Percentiles rank a stretch among this genome's conserved stretches.
These are phyloP conservation scores for Smittium culicis DNA, from an alignment of 371 early-diverging fungal genomes.

Conservation along the genomic window DNA sequence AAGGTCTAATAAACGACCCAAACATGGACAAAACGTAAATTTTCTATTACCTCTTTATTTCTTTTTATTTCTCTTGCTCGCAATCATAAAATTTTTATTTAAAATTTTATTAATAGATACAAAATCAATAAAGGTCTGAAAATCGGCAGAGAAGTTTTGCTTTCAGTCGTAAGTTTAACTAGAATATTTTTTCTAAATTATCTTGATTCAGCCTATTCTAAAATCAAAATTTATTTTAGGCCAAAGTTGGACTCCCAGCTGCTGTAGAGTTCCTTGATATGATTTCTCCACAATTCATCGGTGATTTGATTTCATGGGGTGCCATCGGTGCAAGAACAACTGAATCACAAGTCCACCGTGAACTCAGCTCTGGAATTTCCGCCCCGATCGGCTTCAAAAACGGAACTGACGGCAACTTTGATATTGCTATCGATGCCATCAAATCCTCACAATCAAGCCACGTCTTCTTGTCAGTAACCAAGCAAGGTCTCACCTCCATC, in stretches of 20 bases:
- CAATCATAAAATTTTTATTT: background rate
- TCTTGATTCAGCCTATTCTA: background rate
- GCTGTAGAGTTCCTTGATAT: slow-evolving; percentile 77
- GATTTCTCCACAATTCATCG: slow-evolving; percentile 67
- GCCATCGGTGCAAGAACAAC: slow-evolving; percentile 90
- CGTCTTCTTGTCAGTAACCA: slow-evolving; percentile 88
- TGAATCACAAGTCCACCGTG: slow-evolving; percentile 79
- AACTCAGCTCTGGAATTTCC: slow-evolving; percentile 79
- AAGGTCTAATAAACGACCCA: slow-evolving; percentile 75
- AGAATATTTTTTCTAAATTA: background rate
- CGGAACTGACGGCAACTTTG: slow-evolving; percentile 75
- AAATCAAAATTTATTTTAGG: slow-evolving; percentile 13
- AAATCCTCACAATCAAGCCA: slow-evolving; percentile 72
- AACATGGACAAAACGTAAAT: slow-evolving; percentile 15
- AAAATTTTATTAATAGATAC: slow-evolving; percentile 37
- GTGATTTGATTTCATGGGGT: slow-evolving; percentile 69
- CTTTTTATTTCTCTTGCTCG: background rate
- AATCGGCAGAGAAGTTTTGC: slow-evolving; percentile 54
- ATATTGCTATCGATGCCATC: slow-evolving; percentile 82
- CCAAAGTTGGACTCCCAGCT: slow-evolving; percentile 64
- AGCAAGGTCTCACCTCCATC: slow-evolving; percentile 86
- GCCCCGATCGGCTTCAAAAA: slow-evolving; percentile 92
- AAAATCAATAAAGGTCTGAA: slow-evolving; percentile 82
- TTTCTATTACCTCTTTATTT: slow-evolving; percentile 13
- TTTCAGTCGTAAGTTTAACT: slow-evolving; percentile 34